Percentiles rank a stretch among this genome's conserved stretches.
Evolutionary conservation across 2,329 filamentous ascomycete genomes (phyloP).

Genomic region (Fusarium domesticum): DNA sequence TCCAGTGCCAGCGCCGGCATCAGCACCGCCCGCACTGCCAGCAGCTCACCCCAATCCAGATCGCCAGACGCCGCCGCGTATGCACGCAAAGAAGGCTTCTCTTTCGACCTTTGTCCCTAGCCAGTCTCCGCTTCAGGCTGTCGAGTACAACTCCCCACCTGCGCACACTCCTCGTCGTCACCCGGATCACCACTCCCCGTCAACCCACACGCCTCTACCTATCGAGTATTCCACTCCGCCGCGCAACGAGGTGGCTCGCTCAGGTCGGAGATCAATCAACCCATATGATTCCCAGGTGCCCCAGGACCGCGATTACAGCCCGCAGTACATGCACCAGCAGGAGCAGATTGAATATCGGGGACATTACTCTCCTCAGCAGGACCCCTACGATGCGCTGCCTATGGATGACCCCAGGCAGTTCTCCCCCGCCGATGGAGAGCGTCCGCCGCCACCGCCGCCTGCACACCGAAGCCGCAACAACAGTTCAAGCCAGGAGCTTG

Average conservation of each 20-base stretch:
- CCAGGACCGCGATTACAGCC: conserved; percentile 39
- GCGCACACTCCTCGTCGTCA: conserved; percentile 34
- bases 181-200: conserved; percentile 38
- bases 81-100: conserved; percentile 41
- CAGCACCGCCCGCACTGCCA: conserved; percentile 6
- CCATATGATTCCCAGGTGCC: conserved; percentile 35
- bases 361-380: conserved; percentile 34
- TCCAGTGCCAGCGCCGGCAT: conserved; percentile 1
- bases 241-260: conserved; percentile 27
- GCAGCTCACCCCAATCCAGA: conserved; percentile 38
- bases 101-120: conserved; percentile 43
- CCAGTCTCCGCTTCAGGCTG: conserved; percentile 52
- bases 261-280: conserved; percentile 36
- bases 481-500: conserved; percentile 42
- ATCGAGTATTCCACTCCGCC: conserved; percentile 23
- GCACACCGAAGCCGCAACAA: conserved; percentile 50
- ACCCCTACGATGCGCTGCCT: conserved; percentile 32
- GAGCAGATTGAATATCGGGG: conserved; percentile 40
- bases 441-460: conserved; percentile 56
- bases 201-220: conserved; percentile 24
- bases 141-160: conserved; percentile 49
- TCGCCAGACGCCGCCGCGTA: conserved; percentile 47
- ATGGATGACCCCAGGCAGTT: conserved; percentile 35
- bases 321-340: conserved; percentile 32
- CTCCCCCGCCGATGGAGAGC: conserved; percentile 41